These are phyloP conservation scores for Ogataea neopini DNA, from an alignment of 805 yeast species.

Conservation along the genomic window DNA sequence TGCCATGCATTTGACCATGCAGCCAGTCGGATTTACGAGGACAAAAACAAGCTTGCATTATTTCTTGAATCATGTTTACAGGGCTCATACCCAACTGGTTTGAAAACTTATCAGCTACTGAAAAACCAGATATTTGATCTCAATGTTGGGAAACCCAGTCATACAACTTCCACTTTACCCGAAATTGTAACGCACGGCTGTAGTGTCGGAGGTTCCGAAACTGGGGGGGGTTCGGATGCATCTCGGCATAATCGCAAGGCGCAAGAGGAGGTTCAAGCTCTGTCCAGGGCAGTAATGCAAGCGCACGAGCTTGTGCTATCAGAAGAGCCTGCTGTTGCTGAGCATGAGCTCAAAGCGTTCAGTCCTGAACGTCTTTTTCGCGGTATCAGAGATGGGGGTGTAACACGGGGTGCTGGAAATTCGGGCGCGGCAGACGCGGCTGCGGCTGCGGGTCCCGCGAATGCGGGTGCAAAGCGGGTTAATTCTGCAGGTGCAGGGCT, in stretches of 20 bases:
- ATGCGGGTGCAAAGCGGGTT: too few relatives aligned
- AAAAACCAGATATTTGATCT: background rate
- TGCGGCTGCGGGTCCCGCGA: too few relatives aligned
- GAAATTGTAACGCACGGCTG: slow-evolving; percentile 1
- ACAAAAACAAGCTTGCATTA: background rate
- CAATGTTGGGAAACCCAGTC: background rate
- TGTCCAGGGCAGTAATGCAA: background rate
- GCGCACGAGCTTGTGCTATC: background rate
- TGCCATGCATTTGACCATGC: slow-evolving; percentile 4
- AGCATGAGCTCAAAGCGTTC: slow-evolving; percentile 11
- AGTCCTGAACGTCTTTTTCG: slow-evolving; percentile 14
- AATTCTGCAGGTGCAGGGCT: too few relatives aligned
- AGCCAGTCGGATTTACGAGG: slow-evolving; percentile 3
- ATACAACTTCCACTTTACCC: background rate
- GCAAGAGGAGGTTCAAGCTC: background rate
- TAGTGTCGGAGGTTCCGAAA: background rate
- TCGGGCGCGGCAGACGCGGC: too few relatives aligned
- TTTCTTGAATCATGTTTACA: slow-evolving; percentile 2
- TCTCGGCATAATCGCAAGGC: too few relatives aligned
- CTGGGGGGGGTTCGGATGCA: background rate
- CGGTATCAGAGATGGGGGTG: background rate
- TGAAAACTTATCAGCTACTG: slow-evolving; percentile 2
- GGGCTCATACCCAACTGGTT: slow-evolving; percentile 7
- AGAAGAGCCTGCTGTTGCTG: slow-evolving; percentile 3
- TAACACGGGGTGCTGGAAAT: too few relatives aligned